phyloP scores from a whole-genome alignment of 768 basidiomycete species.

The Sistotremastrum suecicum region DNA sequence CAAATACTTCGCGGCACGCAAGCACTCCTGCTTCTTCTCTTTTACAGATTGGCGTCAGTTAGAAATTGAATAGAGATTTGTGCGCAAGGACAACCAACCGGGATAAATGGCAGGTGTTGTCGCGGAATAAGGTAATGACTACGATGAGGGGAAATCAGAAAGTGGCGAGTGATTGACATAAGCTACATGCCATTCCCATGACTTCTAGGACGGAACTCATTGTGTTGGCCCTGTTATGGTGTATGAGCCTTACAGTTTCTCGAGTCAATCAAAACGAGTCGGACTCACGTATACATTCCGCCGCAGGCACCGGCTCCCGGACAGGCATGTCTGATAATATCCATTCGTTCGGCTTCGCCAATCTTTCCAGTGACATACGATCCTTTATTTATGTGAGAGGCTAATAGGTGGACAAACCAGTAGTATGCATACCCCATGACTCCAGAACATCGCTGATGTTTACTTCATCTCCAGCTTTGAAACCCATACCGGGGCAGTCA shows the following conservation, averaged over 20 bases:
- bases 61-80: too few relatives aligned
- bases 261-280: neutral
- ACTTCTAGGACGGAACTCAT: slow-evolving; percentile 80
- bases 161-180: slow-evolving; percentile 10
- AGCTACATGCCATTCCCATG: slow-evolving; percentile 40
- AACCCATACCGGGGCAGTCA: slow-evolving; percentile 73
- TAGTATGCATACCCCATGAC: slow-evolving; percentile 46
- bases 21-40: slow-evolving; percentile 78
- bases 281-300: slow-evolving; percentile 68
- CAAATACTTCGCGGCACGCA: slow-evolving; percentile 63
- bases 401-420: neutral
- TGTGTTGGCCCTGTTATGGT: slow-evolving; percentile 51
- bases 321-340: slow-evolving; percentile 76
- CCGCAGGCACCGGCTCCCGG: slow-evolving; percentile 78
- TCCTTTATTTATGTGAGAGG: slow-evolving; percentile 26
- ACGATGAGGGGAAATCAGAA: slow-evolving; percentile 70
- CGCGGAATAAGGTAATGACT: slow-evolving; percentile 14
- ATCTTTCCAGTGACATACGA: slow-evolving; percentile 68
- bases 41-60: neutral
- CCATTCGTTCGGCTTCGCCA: slow-evolving; percentile 64
- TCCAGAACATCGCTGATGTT: slow-evolving; percentile 81
- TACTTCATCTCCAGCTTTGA: slow-evolving; percentile 65
- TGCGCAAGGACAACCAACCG: slow-evolving; percentile 23
- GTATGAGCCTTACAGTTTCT: neutral
- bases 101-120: slow-evolving; percentile 50